Evolutionary conservation across 306 rosid genomes (phyloP).

Genomic region (Prunus kanzakura): DNA sequence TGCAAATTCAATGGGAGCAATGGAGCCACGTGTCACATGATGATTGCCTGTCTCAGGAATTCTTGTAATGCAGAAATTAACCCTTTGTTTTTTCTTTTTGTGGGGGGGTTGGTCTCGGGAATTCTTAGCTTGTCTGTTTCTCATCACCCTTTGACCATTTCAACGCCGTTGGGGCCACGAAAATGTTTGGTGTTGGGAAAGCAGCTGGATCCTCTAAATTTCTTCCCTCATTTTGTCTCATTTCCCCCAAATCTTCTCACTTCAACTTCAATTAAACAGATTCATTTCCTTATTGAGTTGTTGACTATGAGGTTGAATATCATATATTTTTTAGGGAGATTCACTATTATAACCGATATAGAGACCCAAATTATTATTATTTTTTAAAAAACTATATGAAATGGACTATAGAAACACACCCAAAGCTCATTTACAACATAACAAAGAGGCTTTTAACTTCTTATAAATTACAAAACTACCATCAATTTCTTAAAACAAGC

Average conservation of each 20-base stretch:
- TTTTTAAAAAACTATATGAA: no score
- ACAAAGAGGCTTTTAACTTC: no score
- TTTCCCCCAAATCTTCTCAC: not conserved
- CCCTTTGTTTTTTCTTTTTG: not conserved
- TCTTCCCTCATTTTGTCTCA: not conserved
- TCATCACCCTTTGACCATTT: not conserved
- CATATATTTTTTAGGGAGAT: no score
- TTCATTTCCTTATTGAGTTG: not conserved
- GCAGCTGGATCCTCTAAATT: not conserved
- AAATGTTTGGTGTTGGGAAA: not conserved
- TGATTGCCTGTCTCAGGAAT: not conserved
- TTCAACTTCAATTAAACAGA: not conserved
- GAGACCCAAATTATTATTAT: no score
- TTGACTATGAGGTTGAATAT: not conserved
- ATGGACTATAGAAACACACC: no score
- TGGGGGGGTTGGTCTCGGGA: not conserved
- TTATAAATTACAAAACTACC: no score
- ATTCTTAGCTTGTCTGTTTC: not conserved
- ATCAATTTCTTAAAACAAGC: no score
- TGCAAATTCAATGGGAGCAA: slow-evolving; percentile 32
- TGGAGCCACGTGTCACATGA: slow-evolving; percentile 10
- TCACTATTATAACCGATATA: no score
- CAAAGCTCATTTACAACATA: no score
- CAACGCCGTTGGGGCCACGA: not conserved
- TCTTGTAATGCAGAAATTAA: not conserved